Base-by-base conservation (phyloP, 169 alveolate genomes). In the Perkinsus chesapeaki region DNA sequence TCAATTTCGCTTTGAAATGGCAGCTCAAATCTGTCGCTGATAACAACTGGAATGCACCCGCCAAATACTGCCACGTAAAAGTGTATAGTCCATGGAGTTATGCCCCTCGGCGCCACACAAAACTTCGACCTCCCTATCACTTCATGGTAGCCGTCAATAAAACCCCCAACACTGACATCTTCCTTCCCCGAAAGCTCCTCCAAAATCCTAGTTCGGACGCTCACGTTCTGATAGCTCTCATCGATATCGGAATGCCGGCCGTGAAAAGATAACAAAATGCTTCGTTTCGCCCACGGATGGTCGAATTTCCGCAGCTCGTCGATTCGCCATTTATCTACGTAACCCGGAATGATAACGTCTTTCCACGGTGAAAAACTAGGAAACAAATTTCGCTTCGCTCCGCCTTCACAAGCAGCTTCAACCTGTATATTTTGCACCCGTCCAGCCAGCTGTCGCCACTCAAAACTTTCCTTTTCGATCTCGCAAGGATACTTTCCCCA, bases 401-500 rank as follows among this genome's bases (percentile, higher is more conserved):
- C 39, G 9, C 91, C 47, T 12, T 20, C 31, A 36, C 94, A 48
- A 7, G 23, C 73, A 36, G 82, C 93, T 43, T 93, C 95, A 73
- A 93, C 95, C 43, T 93, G 95, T 60, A 93, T 39, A 43, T 43
- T 43, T 38, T 60, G 93, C 38, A 93, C 73, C 23, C 60, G 5
- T 43, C 60, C 60, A 16, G 60, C 60, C 23, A 9, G 16, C 16
- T 16, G 5, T 43, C 16, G 60, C 60, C 60, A 43, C 60, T 43
- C 23, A 9, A 16, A 43, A 16, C 60, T 43, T 16, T 43, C 60
- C 60, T 43, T 16, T 16, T 43, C 23, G 12, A 48, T 92, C 23
- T 92, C 93, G 90, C 95, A 93, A 12, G 95, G 95, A 39, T 93
- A 93, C 36, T 93, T 92, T 0, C 95, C 95, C 95, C 95, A 93